phyloP scores from a whole-genome alignment of 2,329 filamentous ascomycete species.

The Beauveria caledonica region DNA sequence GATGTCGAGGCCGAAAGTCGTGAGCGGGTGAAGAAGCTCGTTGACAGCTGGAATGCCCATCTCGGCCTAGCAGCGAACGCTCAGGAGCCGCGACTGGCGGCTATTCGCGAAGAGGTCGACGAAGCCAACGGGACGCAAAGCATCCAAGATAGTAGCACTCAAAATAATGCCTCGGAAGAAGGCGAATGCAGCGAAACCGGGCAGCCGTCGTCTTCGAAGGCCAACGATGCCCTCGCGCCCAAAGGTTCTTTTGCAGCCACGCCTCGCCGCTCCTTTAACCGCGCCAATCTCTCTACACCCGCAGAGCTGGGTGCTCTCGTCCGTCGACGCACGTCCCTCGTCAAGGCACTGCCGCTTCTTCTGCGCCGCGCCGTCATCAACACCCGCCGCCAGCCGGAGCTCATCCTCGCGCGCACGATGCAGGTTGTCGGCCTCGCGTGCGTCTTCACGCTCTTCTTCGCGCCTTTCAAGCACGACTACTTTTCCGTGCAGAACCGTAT shows the following conservation, averaged over 20 bases:
- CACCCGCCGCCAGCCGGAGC: constrained; percentile 54
- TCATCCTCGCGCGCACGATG: constrained; percentile 57
- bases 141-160: not conserved
- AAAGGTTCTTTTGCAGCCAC: constrained; percentile 10
- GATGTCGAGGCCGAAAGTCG: constrained; percentile 54
- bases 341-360: constrained; percentile 57
- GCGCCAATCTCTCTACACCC: constrained; percentile 49
- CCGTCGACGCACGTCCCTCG: constrained; percentile 53
- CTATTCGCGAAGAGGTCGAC: constrained; percentile 21
- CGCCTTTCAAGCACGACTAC: constrained; percentile 62
- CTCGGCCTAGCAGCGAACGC: constrained; percentile 4
- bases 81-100: constrained; percentile 17
- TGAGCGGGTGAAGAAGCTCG: constrained; percentile 51
- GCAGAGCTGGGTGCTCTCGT: constrained; percentile 64
- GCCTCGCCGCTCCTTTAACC: constrained; percentile 35
- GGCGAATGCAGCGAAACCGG: constrained; percentile 1
- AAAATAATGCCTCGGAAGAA: not conserved
- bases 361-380: constrained; percentile 62
- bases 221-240: constrained; percentile 6
- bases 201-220: not conserved
- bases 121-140: constrained; percentile 19
- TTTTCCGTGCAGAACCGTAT: constrained; percentile 63
- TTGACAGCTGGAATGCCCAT: constrained; percentile 45
- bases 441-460: constrained; percentile 61
- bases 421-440: constrained; percentile 57